Evolutionary conservation across 202 grass and related monocot species (phyloP).

Genomic region (Schoenoplectus triqueter): DNA sequence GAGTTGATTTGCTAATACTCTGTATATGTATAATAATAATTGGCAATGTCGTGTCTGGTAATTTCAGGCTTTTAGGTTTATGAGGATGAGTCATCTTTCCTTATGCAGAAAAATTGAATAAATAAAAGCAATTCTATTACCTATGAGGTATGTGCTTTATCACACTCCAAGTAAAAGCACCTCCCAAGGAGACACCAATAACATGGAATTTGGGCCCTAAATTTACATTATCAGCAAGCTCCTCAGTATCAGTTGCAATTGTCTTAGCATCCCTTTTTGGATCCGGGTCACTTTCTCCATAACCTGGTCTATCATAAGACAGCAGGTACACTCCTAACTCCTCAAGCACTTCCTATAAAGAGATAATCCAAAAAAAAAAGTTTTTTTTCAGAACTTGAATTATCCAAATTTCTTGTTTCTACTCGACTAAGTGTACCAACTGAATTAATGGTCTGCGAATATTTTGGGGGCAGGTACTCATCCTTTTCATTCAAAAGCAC

Average conservation of each 20-base stretch:
- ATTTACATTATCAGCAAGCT: slow-evolving; percentile 52
- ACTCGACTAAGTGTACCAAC: neutral
- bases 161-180: slow-evolving; percentile 46
- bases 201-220: slow-evolving; percentile 53
- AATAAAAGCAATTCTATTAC: slow-evolving; percentile 26
- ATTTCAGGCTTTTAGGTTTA: neutral
- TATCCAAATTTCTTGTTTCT: slow-evolving; percentile 11
- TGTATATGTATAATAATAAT: neutral
- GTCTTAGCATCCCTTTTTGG: slow-evolving; percentile 39
- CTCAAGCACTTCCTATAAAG: slow-evolving; percentile 44
- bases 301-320: slow-evolving; percentile 56
- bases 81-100: neutral
- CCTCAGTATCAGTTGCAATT: slow-evolving; percentile 46
- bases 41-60: neutral
- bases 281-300: slow-evolving; percentile 63
- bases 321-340: slow-evolving; percentile 43
- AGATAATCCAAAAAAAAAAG: neutral
- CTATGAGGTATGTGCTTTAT: slow-evolving; percentile 53
- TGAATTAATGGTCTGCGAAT: neutral
- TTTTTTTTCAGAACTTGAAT: neutral
- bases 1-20: neutral
- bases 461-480: neutral
- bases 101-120: neutral
- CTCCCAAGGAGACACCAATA: slow-evolving; percentile 48
- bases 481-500: neutral